Percentiles rank a stretch among this genome's conserved stretches.
Evolutionary conservation across 1,139 yeast species (phyloP).

Genomic region (Kluyveromyces marxianus): DNA sequence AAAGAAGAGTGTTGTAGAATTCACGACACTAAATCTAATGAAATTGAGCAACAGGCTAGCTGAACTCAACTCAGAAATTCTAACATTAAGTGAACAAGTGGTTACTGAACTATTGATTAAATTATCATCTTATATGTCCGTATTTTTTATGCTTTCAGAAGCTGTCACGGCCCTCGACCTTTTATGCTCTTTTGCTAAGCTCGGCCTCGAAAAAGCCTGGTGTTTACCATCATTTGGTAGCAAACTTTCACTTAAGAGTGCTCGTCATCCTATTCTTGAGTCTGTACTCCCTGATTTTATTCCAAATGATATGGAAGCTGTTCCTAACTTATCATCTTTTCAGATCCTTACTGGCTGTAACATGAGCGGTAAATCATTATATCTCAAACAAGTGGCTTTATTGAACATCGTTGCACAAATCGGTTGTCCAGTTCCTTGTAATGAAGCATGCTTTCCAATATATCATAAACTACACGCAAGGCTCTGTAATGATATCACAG

Average conservation of each 20-base stretch:
- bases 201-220: conserved; percentile 27
- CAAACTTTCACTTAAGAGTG: conserved; percentile 28
- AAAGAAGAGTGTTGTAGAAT: conserved; percentile 34
- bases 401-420: conserved; percentile 39
- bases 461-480: conserved; percentile 35
- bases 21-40: conserved; percentile 37
- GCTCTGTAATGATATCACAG: conserved; percentile 32
- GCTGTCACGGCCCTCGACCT: conserved; percentile 39
- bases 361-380: conserved; percentile 44
- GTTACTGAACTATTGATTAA: conserved; percentile 30
- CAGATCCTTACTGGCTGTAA: conserved; percentile 43
- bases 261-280: conserved; percentile 40
- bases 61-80: conserved; percentile 36
- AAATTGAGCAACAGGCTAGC: conserved; percentile 37
- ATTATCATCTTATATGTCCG: conserved; percentile 29
- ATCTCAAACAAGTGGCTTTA: conserved; percentile 36
- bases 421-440: conserved; percentile 40
- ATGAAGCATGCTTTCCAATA: conserved; percentile 34
- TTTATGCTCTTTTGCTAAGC: conserved; percentile 34
- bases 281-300: conserved; percentile 26
- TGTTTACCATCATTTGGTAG: conserved; percentile 33
- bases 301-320: conserved; percentile 35
- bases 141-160: conserved; percentile 39
- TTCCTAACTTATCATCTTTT: conserved; percentile 33
- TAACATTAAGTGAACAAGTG: conserved; percentile 35